A percentile compares a stretch with the other conserved stretches of the same genome.
Conservation (phyloP, 2,329 filamentous ascomycete species). For the Calonectria hongkongensis region DNA sequence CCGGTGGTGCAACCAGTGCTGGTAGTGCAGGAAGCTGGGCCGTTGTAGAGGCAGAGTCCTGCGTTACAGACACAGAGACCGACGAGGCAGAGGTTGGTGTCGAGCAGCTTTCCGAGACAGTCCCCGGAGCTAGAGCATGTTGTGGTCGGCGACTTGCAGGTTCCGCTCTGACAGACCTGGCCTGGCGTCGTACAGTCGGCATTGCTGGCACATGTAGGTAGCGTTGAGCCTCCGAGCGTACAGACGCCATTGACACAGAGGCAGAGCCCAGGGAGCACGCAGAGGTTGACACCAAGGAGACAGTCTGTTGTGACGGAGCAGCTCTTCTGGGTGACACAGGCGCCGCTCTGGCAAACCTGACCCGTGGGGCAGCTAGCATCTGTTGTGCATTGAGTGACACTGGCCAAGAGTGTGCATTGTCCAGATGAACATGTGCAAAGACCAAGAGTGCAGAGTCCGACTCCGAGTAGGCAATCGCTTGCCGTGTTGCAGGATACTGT, state of each 20-base stretch:
- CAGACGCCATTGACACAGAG: constrained; percentile 44
- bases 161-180: constrained; percentile 38
- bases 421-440: constrained; percentile 41
- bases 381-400: constrained; percentile 28
- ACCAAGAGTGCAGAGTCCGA: constrained; percentile 40
- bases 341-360: constrained; percentile 39
- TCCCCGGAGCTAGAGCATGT: constrained; percentile 13
- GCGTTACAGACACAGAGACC: constrained; percentile 32
- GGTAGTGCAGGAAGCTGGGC: constrained; percentile 20
- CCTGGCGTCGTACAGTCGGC: constrained; percentile 28
- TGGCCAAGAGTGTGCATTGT: constrained; percentile 26
- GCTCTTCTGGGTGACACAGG: constrained; percentile 31
- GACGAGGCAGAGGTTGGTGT: constrained; percentile 23
- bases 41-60: constrained; percentile 34
- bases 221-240: constrained; percentile 30
- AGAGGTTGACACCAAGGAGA: constrained; percentile 35
- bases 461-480: constrained; percentile 39
- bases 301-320: constrained; percentile 33
- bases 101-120: constrained; percentile 29
- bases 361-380: constrained; percentile 29
- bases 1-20: background rate
- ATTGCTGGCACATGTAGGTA: constrained; percentile 23
- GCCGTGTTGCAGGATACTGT: constrained; percentile 26
- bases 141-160: constrained; percentile 6
- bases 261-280: constrained; percentile 38